phyloP scores from a whole-genome alignment of 331 rosid species.

The Phaseolus coccineus region DNA sequence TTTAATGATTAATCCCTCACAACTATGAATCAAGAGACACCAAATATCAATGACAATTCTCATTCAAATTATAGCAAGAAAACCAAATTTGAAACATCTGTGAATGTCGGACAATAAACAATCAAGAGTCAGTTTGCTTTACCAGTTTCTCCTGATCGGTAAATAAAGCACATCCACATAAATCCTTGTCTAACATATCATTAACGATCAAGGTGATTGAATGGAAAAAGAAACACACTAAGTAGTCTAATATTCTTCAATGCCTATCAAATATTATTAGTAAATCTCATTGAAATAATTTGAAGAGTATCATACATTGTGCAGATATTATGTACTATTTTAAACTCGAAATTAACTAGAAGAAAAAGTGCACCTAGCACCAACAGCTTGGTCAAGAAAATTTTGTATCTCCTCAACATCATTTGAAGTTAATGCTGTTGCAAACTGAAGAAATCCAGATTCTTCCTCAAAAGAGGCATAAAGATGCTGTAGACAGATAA shows the following conservation, averaged over 20 bases:
- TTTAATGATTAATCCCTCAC: slow-evolving; percentile 92
- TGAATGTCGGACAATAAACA: slow-evolving; percentile 20
- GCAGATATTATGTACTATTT: slow-evolving; percentile 24
- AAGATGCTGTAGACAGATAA: slow-evolving; percentile 67
- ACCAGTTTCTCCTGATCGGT: not conserved
- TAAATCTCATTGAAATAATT: slow-evolving; percentile 16
- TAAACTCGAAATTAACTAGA: slow-evolving; percentile 29
- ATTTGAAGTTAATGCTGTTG: slow-evolving; percentile 83
- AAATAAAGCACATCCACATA: not conserved
- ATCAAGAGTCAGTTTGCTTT: not conserved
- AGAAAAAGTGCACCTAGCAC: slow-evolving; percentile 60
- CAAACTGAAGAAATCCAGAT: slow-evolving; percentile 84
- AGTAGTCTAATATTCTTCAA: not conserved
- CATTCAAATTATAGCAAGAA: slow-evolving; percentile 9
- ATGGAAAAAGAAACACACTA: not conserved
- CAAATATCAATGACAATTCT: slow-evolving; percentile 14
- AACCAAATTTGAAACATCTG: slow-evolving; percentile 28
- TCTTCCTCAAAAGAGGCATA: slow-evolving; percentile 81
- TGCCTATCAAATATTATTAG: slow-evolving; percentile 9
- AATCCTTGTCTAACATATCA: not conserved
- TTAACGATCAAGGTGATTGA: not conserved
- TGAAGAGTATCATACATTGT: slow-evolving; percentile 8
- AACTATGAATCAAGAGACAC: slow-evolving; percentile 62
- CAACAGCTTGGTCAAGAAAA: slow-evolving; percentile 81
- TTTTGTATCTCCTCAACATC: slow-evolving; percentile 92